Evolutionary conservation across 345 rosid species (phyloP), one percentile per base, ranked within the genome.

Genomic region (Reutealis trisperma): DNA sequence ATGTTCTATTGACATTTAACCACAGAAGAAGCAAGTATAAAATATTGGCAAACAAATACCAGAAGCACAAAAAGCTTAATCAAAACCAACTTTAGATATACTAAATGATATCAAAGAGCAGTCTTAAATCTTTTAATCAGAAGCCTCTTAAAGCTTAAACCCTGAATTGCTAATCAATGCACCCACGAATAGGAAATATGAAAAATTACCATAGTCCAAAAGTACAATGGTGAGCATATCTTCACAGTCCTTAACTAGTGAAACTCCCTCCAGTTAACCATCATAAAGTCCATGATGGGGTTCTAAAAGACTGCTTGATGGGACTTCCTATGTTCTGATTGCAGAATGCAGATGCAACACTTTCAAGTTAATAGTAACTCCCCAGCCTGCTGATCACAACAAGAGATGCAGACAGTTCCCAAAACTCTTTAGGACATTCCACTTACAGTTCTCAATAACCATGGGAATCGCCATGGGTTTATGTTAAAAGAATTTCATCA

Each of bases 1-100:
- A 94, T 12, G 82, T 96, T 89, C 99, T 91, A 60, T 63, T 8
- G 42, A 55, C 64, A 78, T 64, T 77, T 59, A 74, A 65, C 15
- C 22, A 18, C 11, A 42, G 13, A 51, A 30, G 25, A 30, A 25
- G 37, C 60, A 19, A 41, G 21, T 32, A 19, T 0, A 2, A 14
- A 21, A 18, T 49, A 18, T 25, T 6, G 34, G 5, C 8, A 41
- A 18, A 52, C 55, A 25, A 47, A 64, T 14, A n/a, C 32, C 0
- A 11, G 10, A 1, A 22, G 6, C 25, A 11, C 58, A 73, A 67
- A 25, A 59, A 47, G 30, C 6, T 59, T 14, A 2, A 67, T 58
- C 2, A 49, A 25, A 62, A 51, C 4, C 2, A 18, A 54, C 51
- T 47, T 47, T 12, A 47, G 14, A 47, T 12, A 34, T 34, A 34